phyloP scores from a whole-genome alignment of 306 rosid species.

The Abrus pulchellus region DNA sequence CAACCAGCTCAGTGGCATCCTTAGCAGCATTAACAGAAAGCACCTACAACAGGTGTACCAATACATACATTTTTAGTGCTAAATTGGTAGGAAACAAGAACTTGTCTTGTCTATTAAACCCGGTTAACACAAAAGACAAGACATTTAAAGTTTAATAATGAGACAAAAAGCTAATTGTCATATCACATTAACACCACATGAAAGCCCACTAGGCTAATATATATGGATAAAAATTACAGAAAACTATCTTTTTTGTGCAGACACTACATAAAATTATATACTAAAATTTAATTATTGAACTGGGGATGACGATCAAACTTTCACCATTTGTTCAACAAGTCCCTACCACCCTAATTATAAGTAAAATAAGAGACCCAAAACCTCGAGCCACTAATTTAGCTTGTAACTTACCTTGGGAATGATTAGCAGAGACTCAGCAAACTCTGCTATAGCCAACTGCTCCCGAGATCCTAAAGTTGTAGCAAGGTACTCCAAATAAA shows the following conservation, averaged over 20 bases:
- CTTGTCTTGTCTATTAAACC: neutral
- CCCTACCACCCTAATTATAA: neutral
- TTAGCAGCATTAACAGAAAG: conserved; percentile 98
- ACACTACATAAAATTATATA: conserved; percentile 7
- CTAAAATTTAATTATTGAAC: conserved; percentile 22
- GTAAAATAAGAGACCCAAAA: neutral
- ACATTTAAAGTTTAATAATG: neutral
- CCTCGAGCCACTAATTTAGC: neutral
- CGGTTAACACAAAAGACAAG: neutral
- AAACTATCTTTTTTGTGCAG: neutral
- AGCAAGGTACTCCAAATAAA: conserved; percentile 94
- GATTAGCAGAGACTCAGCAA: conserved; percentile 90
- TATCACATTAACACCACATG: neutral
- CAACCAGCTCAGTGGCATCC: conserved; percentile 95
- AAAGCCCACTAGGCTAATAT: neutral
- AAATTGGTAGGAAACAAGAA: conserved; percentile 10
- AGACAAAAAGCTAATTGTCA: neutral
- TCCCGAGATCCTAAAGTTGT: conserved; percentile 98
- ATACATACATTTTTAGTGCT: neutral
- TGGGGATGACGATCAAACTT: conserved; percentile 23
- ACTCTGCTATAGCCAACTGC: conserved; percentile 98
- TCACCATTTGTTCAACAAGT: conserved; percentile 23
- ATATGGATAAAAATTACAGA: neutral
- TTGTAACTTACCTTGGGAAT: conserved; percentile 75
- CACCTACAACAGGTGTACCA: conserved; percentile 65